Percentiles rank a stretch among this genome's conserved stretches.
Evolutionary conservation across 2,329 filamentous ascomycete genomes (phyloP).

Genomic region (Colletotrichum neosansevieriae): DNA sequence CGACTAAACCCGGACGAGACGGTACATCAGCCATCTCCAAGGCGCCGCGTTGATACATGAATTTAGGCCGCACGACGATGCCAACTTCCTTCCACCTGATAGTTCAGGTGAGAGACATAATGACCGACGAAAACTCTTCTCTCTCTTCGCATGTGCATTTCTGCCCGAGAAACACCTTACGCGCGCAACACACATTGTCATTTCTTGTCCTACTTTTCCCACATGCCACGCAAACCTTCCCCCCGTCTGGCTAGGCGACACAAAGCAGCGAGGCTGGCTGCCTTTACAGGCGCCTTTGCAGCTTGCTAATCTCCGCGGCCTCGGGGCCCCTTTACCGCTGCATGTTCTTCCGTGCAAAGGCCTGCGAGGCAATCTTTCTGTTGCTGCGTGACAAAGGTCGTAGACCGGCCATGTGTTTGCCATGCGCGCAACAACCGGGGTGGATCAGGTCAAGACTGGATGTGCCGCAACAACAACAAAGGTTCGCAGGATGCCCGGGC

Average conservation of each 20-base stretch:
- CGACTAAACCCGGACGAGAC: no score
- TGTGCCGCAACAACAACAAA: background rate
- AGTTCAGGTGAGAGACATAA: background rate
- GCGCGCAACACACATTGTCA: background rate
- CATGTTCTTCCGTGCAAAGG: background rate
- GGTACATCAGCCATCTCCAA: no score
- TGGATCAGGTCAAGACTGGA: background rate
- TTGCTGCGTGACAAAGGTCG: background rate
- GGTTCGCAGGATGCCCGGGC: constrained; percentile 1
- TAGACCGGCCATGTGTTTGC: no score
- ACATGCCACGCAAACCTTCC: background rate
- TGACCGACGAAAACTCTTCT: no score
- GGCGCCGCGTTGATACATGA: background rate
- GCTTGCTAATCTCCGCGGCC: constrained; percentile 5
- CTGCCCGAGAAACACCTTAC: background rate
- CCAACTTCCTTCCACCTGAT: background rate
- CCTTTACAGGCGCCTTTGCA: background rate
- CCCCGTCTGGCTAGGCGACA: constrained; percentile 6
- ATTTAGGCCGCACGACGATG: background rate
- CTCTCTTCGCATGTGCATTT: background rate
- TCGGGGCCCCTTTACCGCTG: constrained; percentile 4
- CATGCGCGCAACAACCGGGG: background rate
- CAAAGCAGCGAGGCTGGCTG: background rate
- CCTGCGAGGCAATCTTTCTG: background rate
- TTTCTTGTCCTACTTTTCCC: background rate